Evolutionary conservation across 2,329 filamentous ascomycete genomes (phyloP), one percentile per base, ranked within the genome.

Genomic region (Lizonia empirigonia): DNA sequence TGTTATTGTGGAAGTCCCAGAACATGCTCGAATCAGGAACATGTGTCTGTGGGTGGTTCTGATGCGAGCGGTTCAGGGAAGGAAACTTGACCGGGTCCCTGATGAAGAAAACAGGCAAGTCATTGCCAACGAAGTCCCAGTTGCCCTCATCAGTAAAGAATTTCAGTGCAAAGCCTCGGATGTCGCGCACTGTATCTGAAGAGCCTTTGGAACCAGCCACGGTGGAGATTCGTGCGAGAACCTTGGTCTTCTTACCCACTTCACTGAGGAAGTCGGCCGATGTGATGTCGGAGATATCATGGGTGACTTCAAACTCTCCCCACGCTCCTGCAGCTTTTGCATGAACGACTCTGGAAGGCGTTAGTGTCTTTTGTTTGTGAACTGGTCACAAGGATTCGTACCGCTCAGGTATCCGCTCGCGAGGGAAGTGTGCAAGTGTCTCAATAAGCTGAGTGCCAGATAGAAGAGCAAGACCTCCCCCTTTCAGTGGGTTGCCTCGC

Each of bases 371-470:
- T 3, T 20, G n/a, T n/a, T n/a, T n/a, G n/a, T n/a, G 12, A 32
- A 32, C 22, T 29, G 13, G 6, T 5, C 7, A 16, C 56, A 74
- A 20, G 20, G 19, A 3, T 30, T 20, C 29, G 19, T 51, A 60
- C 64, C 83, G 72, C 65, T 85, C 84, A 0, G 84, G 84, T 15
- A 86, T 86, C 18, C 84, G 74, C 68, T 86, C 83, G 6, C 83
- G 77, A 50, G 82, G 78, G 61, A 86, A 86, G 62, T 86, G 83
- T 2, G 84, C 78, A 0, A 86, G 70, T 1, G 81, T 78, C 55
- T 86, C 82, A 50, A 86, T 80, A n/a, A 86, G 64, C 42, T 85
- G 82, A n/a, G 82, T 84, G 59, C 85, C 82, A 53, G 81, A 77
- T 0, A 85, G 71, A 2, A 80, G 69, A 2, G 75, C 71, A 4